These are phyloP conservation scores for Skeletonema marinoi DNA, from an alignment of 108 stramenopile species.

Conservation along the genomic window DNA sequence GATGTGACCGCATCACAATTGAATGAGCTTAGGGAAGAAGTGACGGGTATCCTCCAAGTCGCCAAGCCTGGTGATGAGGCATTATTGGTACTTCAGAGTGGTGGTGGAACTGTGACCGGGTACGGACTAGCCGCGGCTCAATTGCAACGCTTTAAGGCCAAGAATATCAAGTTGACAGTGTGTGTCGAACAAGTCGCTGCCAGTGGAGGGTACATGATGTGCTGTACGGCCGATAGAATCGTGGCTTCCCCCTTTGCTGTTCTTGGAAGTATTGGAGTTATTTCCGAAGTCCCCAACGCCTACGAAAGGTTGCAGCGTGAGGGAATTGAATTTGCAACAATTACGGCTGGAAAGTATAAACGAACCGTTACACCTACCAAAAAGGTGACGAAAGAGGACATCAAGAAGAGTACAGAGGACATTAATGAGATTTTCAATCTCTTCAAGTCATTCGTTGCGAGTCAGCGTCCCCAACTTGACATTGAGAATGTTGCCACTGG, in stretches of 20 bases:
- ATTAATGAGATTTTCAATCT: conserved; percentile 78
- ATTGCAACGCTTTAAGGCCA: conserved; percentile 76
- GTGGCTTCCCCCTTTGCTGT: conserved; percentile 86
- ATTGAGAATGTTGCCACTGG: conserved; percentile 92
- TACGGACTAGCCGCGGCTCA: conserved; percentile 94
- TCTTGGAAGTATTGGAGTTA: conserved; percentile 90
- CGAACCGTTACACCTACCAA: conserved; percentile 92
- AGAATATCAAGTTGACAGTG: conserved; percentile 84
- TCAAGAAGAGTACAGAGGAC: conserved; percentile 83
- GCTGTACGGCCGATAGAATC: conserved; percentile 81
- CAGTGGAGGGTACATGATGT: conserved; percentile 84
- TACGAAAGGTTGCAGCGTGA: conserved; percentile 87
- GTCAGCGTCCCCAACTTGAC: conserved; percentile 84
- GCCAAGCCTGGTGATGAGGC: conserved; percentile 90
- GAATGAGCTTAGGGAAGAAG: conserved; percentile 84
- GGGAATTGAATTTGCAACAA: conserved; percentile 92
- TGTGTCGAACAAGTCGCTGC: conserved; percentile 96
- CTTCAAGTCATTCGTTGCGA: conserved; percentile 83
- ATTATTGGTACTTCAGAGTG: conserved; percentile 80
- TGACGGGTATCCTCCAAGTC: conserved; percentile 82
- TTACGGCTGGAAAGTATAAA: conserved; percentile 94
- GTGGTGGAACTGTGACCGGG: conserved; percentile 94
- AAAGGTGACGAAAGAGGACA: conserved; percentile 86
- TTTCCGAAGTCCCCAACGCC: conserved; percentile 89
- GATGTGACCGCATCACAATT: conserved; percentile 88